phyloP scores from a whole-genome alignment of 129 eudicot species.

The Glebionis coronaria region DNA sequence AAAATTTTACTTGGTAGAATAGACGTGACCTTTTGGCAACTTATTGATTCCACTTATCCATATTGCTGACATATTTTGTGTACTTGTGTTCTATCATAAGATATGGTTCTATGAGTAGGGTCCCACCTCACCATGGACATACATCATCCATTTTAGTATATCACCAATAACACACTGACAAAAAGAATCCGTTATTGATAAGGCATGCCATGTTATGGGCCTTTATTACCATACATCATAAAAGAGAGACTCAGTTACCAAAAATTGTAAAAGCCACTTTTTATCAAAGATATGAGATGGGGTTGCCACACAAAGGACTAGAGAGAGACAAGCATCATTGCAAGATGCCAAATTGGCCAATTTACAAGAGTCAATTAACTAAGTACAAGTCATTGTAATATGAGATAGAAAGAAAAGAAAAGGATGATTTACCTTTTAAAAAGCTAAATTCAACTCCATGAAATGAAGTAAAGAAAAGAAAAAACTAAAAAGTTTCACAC shows the following conservation, averaged over 20 bases:
- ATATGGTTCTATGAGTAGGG: slow-evolving; percentile 31
- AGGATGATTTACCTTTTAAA: slow-evolving; percentile 27
- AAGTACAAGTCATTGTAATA: slow-evolving; percentile 24
- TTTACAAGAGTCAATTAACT: slow-evolving; percentile 23
- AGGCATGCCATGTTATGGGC: slow-evolving; percentile 37
- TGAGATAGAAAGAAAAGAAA: neutral
- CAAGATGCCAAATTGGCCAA: slow-evolving; percentile 34
- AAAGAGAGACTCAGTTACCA: slow-evolving; percentile 19
- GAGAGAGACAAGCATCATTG: slow-evolving; percentile 37
- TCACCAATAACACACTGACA: slow-evolving; percentile 29
- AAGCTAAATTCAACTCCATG: slow-evolving; percentile 35
- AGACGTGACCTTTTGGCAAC: slow-evolving; percentile 6
- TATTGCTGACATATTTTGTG: slow-evolving; percentile 33
- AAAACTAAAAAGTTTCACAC: slow-evolving; percentile 38
- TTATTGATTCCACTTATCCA: slow-evolving; percentile 40
- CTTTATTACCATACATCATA: slow-evolving; percentile 31
- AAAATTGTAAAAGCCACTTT: slow-evolving; percentile 19
- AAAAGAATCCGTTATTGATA: slow-evolving; percentile 23
- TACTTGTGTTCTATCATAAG: slow-evolving; percentile 37
- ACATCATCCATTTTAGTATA: slow-evolving; percentile 25
- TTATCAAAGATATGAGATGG: slow-evolving; percentile 25
- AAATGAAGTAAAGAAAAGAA: slow-evolving; percentile 11
- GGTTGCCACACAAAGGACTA: slow-evolving; percentile 22
- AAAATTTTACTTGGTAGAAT: neutral
- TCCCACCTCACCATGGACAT: slow-evolving; percentile 29